Base-by-base conservation (phyloP, 345 rosid species). In the Linum tenue region DNA sequence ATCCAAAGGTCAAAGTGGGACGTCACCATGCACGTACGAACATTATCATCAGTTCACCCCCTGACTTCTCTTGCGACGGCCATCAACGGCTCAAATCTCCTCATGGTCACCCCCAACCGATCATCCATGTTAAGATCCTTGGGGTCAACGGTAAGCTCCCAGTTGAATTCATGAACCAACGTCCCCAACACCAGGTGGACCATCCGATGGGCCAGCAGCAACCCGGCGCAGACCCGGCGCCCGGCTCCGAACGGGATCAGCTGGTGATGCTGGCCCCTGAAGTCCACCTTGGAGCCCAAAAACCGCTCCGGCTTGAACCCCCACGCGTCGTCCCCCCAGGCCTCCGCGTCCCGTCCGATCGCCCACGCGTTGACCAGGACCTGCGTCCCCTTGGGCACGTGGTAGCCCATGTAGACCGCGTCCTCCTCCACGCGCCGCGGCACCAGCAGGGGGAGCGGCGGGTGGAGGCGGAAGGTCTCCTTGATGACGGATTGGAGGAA, bases 281-380 rank as follows among this genome's bases (percentile, higher is more conserved):
- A 82, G 60, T 82, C 85, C 60, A 79, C 41, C 11, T 67, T 73
- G 5, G 82, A 77, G 3, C 70, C 77, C 2, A 73, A 2, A 50
- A 82, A 79, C 64, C 86, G 77, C n/a, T 82, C 83, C 4, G 82
- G 83, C 17, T 60, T 59, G 43, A 73, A 82, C 36, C 36, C 40
- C 60, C 17, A 37, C 1, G 86, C 80, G 15, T 77, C 79, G 0
- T 65, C 75, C 87, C 90, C 75, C 89, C 92, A 86, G 0, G 60
- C 75, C 1, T 72, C 76, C 0, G 85, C 80, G 72, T 86, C 90
- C 61, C 87, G 68, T 17, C 84, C 90, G 2, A 84, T 84, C 0
- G 96, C 87, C 91, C 91, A 88, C 4, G 69, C 75, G 15, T 88
- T 84, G 6, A 83, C 78, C 0, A 84, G 15, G 9, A 86, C 77